Percentiles rank a stretch among this genome's conserved stretches.
These are phyloP conservation scores for Solanum peruvianum DNA, from an alignment of 257 asterid species.

Conservation along the genomic window DNA sequence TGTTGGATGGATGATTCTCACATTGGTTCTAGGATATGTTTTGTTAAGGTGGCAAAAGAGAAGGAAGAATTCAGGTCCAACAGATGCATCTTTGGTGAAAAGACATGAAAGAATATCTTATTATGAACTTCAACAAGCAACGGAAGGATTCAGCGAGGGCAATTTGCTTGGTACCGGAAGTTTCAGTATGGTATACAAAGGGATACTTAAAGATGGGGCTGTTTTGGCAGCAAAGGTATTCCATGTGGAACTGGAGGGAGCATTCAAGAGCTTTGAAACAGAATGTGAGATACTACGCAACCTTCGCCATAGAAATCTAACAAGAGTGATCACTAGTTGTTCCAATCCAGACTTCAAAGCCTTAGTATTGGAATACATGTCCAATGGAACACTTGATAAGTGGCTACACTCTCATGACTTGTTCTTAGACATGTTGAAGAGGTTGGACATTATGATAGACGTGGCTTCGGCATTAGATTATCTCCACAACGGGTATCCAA, in stretches of 20 bases:
- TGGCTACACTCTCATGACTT: background rate
- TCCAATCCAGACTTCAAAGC: background rate
- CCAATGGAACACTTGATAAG: slow-evolving; percentile 6
- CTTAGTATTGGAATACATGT: slow-evolving; percentile 4
- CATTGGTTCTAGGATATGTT: background rate
- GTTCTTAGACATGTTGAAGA: background rate
- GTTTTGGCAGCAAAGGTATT: slow-evolving; percentile 11
- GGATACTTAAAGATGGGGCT: background rate
- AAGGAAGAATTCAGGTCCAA: background rate
- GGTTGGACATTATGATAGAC: slow-evolving; percentile 7
- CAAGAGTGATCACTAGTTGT: background rate
- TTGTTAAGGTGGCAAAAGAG: background rate
- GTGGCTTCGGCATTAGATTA: slow-evolving; percentile 5
- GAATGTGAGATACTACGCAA: slow-evolving; percentile 2
- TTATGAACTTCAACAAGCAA: slow-evolving; percentile 7
- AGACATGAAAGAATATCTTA: slow-evolving; percentile 2
- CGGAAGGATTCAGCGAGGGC: background rate
- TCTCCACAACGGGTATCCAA: background rate
- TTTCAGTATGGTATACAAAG: slow-evolving; percentile 9
- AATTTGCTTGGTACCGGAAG: slow-evolving; percentile 8
- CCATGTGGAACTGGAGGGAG: background rate
- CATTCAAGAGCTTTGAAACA: background rate
- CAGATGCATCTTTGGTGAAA: background rate
- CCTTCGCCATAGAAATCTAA: slow-evolving; percentile 7
- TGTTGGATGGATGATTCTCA: background rate